Conservation (phyloP, 1,284 basidiomycete genomes). For the Golubevia sp. region DNA sequence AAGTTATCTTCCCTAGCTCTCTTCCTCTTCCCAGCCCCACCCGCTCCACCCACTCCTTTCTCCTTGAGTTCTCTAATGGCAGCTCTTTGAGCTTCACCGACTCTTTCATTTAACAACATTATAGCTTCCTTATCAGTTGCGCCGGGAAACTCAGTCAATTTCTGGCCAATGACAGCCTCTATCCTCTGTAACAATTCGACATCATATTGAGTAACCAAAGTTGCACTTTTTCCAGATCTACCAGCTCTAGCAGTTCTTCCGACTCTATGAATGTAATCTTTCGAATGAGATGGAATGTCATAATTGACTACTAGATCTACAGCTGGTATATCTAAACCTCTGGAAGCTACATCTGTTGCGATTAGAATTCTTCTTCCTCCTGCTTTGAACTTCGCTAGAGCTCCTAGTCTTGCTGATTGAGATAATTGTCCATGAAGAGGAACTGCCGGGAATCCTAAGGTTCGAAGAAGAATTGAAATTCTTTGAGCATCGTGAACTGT, state of each 20-base stretch:
- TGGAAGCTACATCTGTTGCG: slow-evolving; percentile 95
- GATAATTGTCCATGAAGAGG: slow-evolving; percentile 94
- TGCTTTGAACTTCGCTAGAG: slow-evolving; percentile 94
- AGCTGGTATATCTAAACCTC: slow-evolving; percentile 92
- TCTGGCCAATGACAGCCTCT: slow-evolving; percentile 77
- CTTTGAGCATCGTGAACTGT: slow-evolving; percentile 94
- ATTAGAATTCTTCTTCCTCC: slow-evolving; percentile 90
- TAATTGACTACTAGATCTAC: slow-evolving; percentile 98
- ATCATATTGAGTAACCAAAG: slow-evolving; percentile 97
- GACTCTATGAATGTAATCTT: slow-evolving; percentile 98
- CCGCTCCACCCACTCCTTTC: slow-evolving; percentile 39
- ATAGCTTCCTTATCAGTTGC: slow-evolving; percentile 84
- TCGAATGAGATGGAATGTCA: slow-evolving; percentile 96
- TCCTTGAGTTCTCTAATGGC: slow-evolving; percentile 72
- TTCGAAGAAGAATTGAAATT: slow-evolving; percentile 84
- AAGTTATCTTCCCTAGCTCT: slow-evolving; percentile 12
- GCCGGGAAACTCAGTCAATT: slow-evolving; percentile 83
- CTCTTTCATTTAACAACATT: slow-evolving; percentile 82
- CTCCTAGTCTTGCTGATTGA: slow-evolving; percentile 89
- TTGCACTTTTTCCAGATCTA: slow-evolving; percentile 90
- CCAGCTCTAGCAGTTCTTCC: slow-evolving; percentile 97
- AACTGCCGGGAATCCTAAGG: slow-evolving; percentile 90
- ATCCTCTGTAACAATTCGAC: slow-evolving; percentile 88
- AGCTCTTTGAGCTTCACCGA: slow-evolving; percentile 82
- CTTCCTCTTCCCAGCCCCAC: slow-evolving; percentile 46